Base-by-base conservation (phyloP, 2,329 filamentous ascomycete species). In the Emmonsiellopsis sp. region DNA sequence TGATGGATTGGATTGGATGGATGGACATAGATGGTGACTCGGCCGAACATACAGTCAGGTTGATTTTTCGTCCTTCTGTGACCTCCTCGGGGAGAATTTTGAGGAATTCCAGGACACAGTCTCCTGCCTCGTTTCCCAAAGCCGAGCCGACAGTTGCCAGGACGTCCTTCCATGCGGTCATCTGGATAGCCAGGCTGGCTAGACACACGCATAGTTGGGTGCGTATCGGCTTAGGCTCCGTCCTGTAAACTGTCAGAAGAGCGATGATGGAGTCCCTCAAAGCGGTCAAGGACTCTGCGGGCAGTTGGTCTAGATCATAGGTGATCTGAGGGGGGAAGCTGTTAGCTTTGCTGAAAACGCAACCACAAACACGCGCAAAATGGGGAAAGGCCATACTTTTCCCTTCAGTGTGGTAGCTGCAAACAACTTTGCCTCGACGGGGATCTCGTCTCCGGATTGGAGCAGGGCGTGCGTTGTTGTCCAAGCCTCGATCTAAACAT, bases 11-110 rank as follows among this genome's bases (percentile, higher is more conserved):
- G 76, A 70, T 74, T 52, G 40, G 34, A 46, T 70, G 76, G 45
- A 58, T 70, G 69, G 66, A 70, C 64, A 65, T 67, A 66, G 65
- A 66, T 62, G 64, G 63, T 67, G 66, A 63, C 59, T 52, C 50
- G 50, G 70, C 78, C 86, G 84, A 81, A 92, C 89, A 78, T 93
- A 95, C 91, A 83, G 89, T 91, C 76, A 98, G 81, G 80, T 90
- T 95, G 80, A 98, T 96, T 78, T 97, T 98, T 75, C 93, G 89
- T 76, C 93, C 93, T 80, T 98, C 92, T 63, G 89, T 97, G 67
- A 98, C 93, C 80, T 98, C 93, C 79, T 98, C 93, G 54, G 93
- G 93, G 61, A 98, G 84, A 65, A 98, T 91, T 71, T 89, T 90
- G 61, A 98, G 79, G 72, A 98, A 98, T 72, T 98, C 93, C 66